These are phyloP conservation scores for Saccharomyces hybrid DNA, from an alignment of 1,139 yeast species.

Conservation along the genomic window DNA sequence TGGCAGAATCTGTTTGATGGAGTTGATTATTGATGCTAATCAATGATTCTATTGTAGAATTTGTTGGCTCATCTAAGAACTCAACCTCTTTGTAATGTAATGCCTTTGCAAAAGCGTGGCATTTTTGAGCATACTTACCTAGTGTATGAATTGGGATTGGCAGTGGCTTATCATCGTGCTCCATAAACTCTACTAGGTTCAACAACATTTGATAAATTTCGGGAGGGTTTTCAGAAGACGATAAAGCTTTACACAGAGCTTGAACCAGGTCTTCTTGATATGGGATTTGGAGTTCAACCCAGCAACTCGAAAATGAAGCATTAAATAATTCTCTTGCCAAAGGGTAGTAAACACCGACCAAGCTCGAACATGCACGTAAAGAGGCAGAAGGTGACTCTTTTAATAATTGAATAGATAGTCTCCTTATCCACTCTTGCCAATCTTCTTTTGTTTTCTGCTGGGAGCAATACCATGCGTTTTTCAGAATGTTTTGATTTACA, in stretches of 20 bases:
- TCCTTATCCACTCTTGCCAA: conserved; percentile 96
- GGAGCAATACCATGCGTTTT: conserved; percentile 87
- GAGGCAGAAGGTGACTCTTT: conserved; percentile 96
- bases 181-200: conserved; percentile 93
- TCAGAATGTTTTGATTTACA: conserved; percentile 36
- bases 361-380: conserved; percentile 82
- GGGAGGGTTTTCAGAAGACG: conserved; percentile 90
- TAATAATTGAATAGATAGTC: conserved; percentile 75
- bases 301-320: conserved; percentile 91
- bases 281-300: conserved; percentile 90
- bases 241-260: conserved; percentile 77
- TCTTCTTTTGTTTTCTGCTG: conserved; percentile 88
- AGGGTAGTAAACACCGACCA: conserved; percentile 85
- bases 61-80: conserved; percentile 86
- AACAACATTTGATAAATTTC: conserved; percentile 87
- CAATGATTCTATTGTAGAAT: conserved; percentile 86
- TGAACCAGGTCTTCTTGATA: conserved; percentile 87
- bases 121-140: conserved; percentile 88
- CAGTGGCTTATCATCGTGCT: conserved; percentile 89
- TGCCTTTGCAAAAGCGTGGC: conserved; percentile 97
- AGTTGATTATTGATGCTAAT: conserved; percentile 89
- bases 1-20: conserved; percentile 96
- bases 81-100: conserved; percentile 93
- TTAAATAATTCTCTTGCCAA: conserved; percentile 87
- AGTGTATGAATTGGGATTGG: conserved; percentile 85